Conservation (phyloP, 208 protist genomes). For the Phytomonas sp. region DNA sequence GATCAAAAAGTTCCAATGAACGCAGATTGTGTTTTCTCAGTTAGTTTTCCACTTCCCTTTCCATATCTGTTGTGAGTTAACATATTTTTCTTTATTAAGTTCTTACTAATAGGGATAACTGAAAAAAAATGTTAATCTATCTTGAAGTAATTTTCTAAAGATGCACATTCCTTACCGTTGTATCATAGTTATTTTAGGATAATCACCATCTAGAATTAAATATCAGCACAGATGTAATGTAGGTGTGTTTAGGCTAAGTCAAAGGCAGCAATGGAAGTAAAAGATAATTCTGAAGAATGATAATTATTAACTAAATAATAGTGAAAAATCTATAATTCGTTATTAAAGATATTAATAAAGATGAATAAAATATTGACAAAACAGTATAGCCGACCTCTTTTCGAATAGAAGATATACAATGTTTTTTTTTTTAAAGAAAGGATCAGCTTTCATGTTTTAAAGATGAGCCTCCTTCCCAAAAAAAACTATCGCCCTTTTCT, state of each 20-base stretch:
- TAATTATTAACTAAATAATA: constrained; percentile 1
- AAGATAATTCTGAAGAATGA: neutral
- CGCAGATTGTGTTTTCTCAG: too few species aligned
- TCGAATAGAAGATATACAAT: neutral
- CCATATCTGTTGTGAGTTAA: constrained; percentile 4
- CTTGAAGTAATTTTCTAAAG: neutral
- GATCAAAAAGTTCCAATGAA: too few species aligned
- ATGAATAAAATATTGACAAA: constrained; percentile 13
- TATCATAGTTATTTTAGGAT: neutral
- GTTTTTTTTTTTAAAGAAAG: constrained; percentile 19
- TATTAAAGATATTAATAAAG: neutral
- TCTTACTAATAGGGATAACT: constrained; percentile 3
- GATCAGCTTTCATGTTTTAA: constrained; percentile 67
- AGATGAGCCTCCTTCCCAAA: constrained; percentile 73
- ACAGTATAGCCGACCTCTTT: neutral
- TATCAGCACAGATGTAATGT: neutral
- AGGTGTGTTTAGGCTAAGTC: neutral
- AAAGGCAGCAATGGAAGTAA: neutral
- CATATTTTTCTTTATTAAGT: constrained; percentile 4
- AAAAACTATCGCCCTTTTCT: constrained; percentile 52
- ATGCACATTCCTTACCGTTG: neutral
- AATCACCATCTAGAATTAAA: neutral
- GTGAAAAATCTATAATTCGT: neutral
- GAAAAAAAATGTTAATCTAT: neutral
- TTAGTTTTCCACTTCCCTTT: too few species aligned